phyloP scores from a whole-genome alignment of 163 green algal species.

The Trebouxia gelatinosa region DNA sequence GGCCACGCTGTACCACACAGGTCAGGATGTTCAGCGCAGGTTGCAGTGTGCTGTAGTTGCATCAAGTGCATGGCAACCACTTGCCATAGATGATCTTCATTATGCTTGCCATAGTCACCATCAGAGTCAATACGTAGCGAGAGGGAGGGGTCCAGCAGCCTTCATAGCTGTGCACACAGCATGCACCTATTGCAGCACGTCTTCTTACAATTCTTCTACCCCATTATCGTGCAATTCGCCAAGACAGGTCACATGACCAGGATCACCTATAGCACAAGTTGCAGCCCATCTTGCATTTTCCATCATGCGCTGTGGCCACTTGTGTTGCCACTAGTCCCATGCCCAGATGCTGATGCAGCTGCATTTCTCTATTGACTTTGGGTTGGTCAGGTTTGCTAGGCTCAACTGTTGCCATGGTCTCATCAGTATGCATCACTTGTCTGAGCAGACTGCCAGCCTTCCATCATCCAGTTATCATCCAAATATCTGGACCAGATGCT shows the following conservation, averaged over 20 bases:
- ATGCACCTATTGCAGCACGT: too few relatives aligned
- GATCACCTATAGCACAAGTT: too few relatives aligned
- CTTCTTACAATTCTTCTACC: too few relatives aligned
- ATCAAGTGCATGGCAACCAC: too few relatives aligned
- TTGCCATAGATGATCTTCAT: neutral
- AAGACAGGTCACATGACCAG: too few relatives aligned
- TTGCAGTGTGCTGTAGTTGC: too few relatives aligned
- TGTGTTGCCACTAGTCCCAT: too few relatives aligned
- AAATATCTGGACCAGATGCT: neutral
- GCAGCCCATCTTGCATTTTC: too few relatives aligned
- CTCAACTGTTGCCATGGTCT: neutral
- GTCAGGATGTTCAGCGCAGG: slow-evolving; percentile 9
- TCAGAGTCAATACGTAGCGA: neutral
- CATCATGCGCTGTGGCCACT: too few relatives aligned
- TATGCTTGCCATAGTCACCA: neutral
- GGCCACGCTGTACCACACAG: slow-evolving; percentile 64
- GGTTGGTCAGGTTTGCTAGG: neutral
- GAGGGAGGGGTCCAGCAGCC: neutral
- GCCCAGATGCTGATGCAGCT: too few relatives aligned
- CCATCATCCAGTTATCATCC: neutral
- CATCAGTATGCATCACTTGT: neutral
- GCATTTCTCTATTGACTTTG: too few relatives aligned
- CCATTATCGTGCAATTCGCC: too few relatives aligned
- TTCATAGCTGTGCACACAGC: neutral
- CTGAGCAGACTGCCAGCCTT: neutral